Evolutionary conservation across 1,139 yeast genomes (phyloP).

Genomic region (Pichia sp.): DNA sequence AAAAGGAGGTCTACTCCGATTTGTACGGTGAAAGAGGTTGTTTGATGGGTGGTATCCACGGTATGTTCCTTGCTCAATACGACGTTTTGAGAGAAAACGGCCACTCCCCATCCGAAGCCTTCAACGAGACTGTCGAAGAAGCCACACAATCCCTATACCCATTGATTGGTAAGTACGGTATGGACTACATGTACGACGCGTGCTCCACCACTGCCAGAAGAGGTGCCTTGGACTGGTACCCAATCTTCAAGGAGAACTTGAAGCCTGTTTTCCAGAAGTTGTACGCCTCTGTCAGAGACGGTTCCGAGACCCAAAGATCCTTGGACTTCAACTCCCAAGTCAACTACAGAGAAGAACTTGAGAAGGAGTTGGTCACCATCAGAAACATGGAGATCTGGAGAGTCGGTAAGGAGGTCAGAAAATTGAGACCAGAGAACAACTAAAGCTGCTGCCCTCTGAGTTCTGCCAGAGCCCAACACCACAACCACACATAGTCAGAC

Average conservation of each 20-base stretch:
- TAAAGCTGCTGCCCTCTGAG: slow-evolving; percentile 35
- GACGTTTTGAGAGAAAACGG: slow-evolving; percentile 99
- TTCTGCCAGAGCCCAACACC: background rate
- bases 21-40: slow-evolving; percentile 99
- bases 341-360: slow-evolving; percentile 96
- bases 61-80: slow-evolving; percentile 99
- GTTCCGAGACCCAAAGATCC: slow-evolving; percentile 96
- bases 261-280: slow-evolving; percentile 97
- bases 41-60: slow-evolving; percentile 99
- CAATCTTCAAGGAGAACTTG: slow-evolving; percentile 96
- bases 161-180: slow-evolving; percentile 97
- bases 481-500: slow-evolving; percentile 5
- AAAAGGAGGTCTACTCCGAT: slow-evolving; percentile 98
- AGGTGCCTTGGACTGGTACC: slow-evolving; percentile 99
- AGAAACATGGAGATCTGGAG: slow-evolving; percentile 99
- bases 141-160: slow-evolving; percentile 99
- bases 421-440: slow-evolving; percentile 98
- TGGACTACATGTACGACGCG: slow-evolving; percentile 99
- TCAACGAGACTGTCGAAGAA: slow-evolving; percentile 99
- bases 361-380: slow-evolving; percentile 86
- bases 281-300: slow-evolving; percentile 92
- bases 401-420: slow-evolving; percentile 99
- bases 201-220: slow-evolving; percentile 99
- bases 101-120: slow-evolving; percentile 99
- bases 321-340: slow-evolving; percentile 96